Percentiles rank a stretch among this genome's conserved stretches.
Conservation (phyloP, 164 flowering plant species). For the Vitis vinifera region ASM3070453v1 NC_081813.1:5163001-5163500, state of each 20-base stretch:
- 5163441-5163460: slow-evolving; percentile 51
- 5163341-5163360: too few relatives aligned
- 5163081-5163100: slow-evolving; percentile 21
- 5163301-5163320: background rate
- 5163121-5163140: background rate
- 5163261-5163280: slow-evolving; percentile 28
- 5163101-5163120: background rate
- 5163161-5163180: slow-evolving; percentile 34
- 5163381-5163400: slow-evolving; percentile 28
- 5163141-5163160: slow-evolving; percentile 5
- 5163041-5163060: slow-evolving; percentile 24
- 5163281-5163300: slow-evolving; percentile 28
- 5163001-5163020: slow-evolving; percentile 21
- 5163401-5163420: slow-evolving; percentile 49
- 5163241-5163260: slow-evolving; percentile 43
- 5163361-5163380: too few relatives aligned
- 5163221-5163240: slow-evolving; percentile 32
- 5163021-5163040: slow-evolving; percentile 28
- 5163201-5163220: slow-evolving; percentile 29
- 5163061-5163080: slow-evolving; percentile 31
- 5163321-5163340: too few relatives aligned
- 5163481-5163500: slow-evolving; percentile 33
- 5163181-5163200: slow-evolving; percentile 32
- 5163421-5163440: slow-evolving; percentile 50
- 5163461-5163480: slow-evolving; percentile 53